phyloP scores from a whole-genome alignment of 2,329 filamentous ascomycete species.

The Hymenotorrendiella dingleyae region DNA sequence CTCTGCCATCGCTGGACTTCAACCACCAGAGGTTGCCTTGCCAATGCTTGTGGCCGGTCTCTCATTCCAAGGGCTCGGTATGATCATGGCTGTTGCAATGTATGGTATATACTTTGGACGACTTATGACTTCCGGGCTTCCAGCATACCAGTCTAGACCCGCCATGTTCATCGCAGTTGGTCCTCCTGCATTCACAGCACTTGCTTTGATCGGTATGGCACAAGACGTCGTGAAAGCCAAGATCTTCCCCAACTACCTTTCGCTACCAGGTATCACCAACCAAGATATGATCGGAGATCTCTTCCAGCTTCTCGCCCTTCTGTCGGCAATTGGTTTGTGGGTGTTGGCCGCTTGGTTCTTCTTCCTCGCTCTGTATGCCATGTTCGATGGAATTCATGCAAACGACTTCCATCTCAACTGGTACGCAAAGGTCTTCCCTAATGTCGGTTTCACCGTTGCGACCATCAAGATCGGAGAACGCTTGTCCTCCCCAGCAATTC shows the following conservation, averaged over 20 bases:
- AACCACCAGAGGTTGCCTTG: slow-evolving; percentile 49
- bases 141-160: slow-evolving; percentile 56
- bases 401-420: slow-evolving; percentile 53
- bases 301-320: slow-evolving; percentile 32
- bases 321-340: slow-evolving; percentile 54
- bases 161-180: slow-evolving; percentile 71
- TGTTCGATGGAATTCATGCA: slow-evolving; percentile 35
- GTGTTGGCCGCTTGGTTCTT: slow-evolving; percentile 53
- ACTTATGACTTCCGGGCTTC: slow-evolving; percentile 53
- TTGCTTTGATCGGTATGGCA: slow-evolving; percentile 63
- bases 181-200: slow-evolving; percentile 62
- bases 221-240: slow-evolving; percentile 15
- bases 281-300: slow-evolving; percentile 30
- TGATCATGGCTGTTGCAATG: slow-evolving; percentile 63
- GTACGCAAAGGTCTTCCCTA: slow-evolving; percentile 60
- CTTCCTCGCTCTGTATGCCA: slow-evolving; percentile 33
- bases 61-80: slow-evolving; percentile 63
- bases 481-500: slow-evolving; percentile 38
- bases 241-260: slow-evolving; percentile 22
- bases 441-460: slow-evolving; percentile 52
- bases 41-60: slow-evolving; percentile 61
- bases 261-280: slow-evolving; percentile 41
- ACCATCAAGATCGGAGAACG: slow-evolving; percentile 48
- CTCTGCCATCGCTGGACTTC: slow-evolving; percentile 55
- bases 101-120: slow-evolving; percentile 66